Base-by-base conservation (phyloP, 768 basidiomycete species). In the Podaxis rugospora region DNA sequence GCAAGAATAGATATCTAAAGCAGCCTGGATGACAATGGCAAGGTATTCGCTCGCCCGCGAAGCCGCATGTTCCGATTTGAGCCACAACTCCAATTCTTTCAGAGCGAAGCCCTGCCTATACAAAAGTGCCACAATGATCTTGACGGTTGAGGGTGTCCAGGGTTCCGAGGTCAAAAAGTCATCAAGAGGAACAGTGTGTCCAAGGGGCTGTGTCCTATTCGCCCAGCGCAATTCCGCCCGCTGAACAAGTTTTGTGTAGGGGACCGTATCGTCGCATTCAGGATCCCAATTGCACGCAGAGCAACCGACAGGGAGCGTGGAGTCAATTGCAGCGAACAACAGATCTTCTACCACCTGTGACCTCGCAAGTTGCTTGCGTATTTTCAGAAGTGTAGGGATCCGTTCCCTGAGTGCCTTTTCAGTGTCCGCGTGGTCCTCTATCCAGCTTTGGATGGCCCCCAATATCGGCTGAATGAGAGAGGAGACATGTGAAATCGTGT, bases 61-160 rank as follows among this genome's bases (percentile, higher is more conserved):
- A 4, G 66, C 44, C 23, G 69, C 71, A 25, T 65, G 62, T 1
- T 72, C 69, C 1, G 74, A 71, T 5, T 69, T 64, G 4, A 85
- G 62, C 85, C 86, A 86, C 0, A 71, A 64, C 1, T 63, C 51
- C 49, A 78, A 75, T 2, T 63, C 56, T 4, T 66, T 64, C 6
- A 58, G 49, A 39, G 71, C 64, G 46, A 73, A 62, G 0, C 67
- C 58, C 36, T 72, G 69, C 52, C 68, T 71, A 66, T 86, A 87
- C 13, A 85, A 60, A 4, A 85, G 66, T 6, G 72, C 72, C 4
- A 72, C 65, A 13, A 86, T 68, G 21, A 81, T 79, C 39, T 68
- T 74, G 16, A 78, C 72, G 0, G 80, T 83, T 3, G 80, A 74
- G 1, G 65, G 61, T 0, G 78, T 76, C 80, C 84, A 85, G 0